A percentile compares a stretch with the other conserved stretches of the same genome.
These are phyloP conservation scores for Pythium brassicae DNA, from an alignment of 352 stramenopile genomes.

Conservation along the genomic window DNA sequence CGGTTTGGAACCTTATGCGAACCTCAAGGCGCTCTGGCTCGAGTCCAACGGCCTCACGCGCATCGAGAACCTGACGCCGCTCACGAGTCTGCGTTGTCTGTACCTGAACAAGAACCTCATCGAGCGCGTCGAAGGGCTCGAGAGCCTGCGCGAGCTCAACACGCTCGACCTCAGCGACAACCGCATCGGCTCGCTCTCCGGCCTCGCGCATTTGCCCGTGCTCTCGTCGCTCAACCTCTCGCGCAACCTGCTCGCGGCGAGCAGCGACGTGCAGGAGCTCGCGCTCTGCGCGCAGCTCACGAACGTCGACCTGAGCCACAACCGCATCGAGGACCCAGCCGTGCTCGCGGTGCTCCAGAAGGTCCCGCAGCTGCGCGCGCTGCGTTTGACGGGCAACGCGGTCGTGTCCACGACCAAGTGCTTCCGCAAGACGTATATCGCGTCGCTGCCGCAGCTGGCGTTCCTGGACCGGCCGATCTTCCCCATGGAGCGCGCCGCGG, in stretches of 20 bases:
- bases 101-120: slow-evolving; percentile 95
- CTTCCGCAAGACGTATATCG: slow-evolving; percentile 93
- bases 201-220: slow-evolving; percentile 67
- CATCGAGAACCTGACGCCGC: slow-evolving; percentile 74
- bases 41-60: slow-evolving; percentile 91
- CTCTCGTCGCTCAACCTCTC: slow-evolving; percentile 89
- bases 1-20: slow-evolving; percentile 92
- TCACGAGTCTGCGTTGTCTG: slow-evolving; percentile 87
- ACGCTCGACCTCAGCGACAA: slow-evolving; percentile 93
- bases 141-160: slow-evolving; percentile 71
- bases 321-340: slow-evolving; percentile 79
- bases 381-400: slow-evolving; percentile 87
- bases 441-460: slow-evolving; percentile 69
- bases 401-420: slow-evolving; percentile 88
- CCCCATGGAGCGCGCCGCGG: slow-evolving; percentile 80
- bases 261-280: slow-evolving; percentile 74
- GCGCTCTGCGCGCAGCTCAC: slow-evolving; percentile 60
- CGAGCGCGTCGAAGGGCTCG: slow-evolving; percentile 62
- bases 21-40: slow-evolving; percentile 94
- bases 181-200: slow-evolving; percentile 75
- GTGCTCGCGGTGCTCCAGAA: slow-evolving; percentile 78
- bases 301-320: slow-evolving; percentile 92
- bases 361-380: slow-evolving; percentile 74
- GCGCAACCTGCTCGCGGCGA: slow-evolving; percentile 83
- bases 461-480: slow-evolving; percentile 96